Percentiles rank a stretch among this genome's conserved stretches.
Conservation (phyloP, 495 filamentous ascomycete genomes). For the Xylaria scruposa region DNA sequence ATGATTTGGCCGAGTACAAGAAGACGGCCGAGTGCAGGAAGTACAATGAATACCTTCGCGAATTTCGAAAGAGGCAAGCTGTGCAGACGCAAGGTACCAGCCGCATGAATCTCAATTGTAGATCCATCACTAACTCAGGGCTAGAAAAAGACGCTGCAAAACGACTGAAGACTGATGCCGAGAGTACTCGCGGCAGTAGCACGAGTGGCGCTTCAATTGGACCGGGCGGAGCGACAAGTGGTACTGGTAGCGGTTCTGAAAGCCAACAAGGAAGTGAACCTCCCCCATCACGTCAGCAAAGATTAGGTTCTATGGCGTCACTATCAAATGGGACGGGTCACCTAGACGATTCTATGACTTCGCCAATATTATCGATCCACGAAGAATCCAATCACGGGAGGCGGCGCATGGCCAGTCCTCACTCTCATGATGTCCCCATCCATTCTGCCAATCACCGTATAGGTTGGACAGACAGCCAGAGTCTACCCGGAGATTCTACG, state of each 20-base stretch:
- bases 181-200: conserved; percentile 41
- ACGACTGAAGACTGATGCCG: conserved; percentile 44
- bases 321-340: conserved; percentile 37
- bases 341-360: conserved; percentile 44
- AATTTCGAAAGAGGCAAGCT: conserved; percentile 73
- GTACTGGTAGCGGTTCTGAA: conserved; percentile 47
- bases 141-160: conserved; percentile 55
- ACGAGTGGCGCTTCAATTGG: conserved; percentile 43
- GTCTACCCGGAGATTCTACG: conserved; percentile 27
- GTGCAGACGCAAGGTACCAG: conserved; percentile 49
- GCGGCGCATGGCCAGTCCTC: conserved; percentile 36
- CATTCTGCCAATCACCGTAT: conserved; percentile 28
- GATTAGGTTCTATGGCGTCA: conserved; percentile 48
- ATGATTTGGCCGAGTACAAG: conserved; percentile 72
- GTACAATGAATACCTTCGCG: conserved; percentile 70
- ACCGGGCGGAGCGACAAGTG: conserved; percentile 48
- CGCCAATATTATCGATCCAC: conserved; percentile 36
- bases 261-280: conserved; percentile 54
- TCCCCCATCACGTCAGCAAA: conserved; percentile 47
- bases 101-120: background rate
- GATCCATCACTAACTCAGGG: background rate
- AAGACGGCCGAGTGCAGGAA: conserved; percentile 67
- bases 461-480: conserved; percentile 33
- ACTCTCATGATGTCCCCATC: conserved; percentile 33
- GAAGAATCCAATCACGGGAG: conserved; percentile 32